phyloP scores from a whole-genome alignment of 352 stramenopile species.

The Globisporangium polare region DNA sequence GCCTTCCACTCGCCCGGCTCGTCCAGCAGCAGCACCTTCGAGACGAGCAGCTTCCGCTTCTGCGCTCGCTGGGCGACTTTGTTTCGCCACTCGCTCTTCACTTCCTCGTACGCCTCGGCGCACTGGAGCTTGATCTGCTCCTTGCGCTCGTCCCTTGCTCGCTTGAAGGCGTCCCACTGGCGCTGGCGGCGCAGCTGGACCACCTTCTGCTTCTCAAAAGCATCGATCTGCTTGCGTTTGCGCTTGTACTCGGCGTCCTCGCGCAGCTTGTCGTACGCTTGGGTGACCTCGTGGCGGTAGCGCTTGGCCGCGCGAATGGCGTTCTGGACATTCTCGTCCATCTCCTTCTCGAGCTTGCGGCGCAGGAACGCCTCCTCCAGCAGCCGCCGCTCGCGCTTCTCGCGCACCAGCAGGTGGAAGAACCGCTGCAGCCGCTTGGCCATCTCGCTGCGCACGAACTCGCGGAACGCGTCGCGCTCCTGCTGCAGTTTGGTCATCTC shows the following conservation, averaged over 20 bases:
- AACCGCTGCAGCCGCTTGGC: constrained; percentile 42
- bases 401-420: constrained; percentile 28
- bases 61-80: constrained; percentile 27
- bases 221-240: constrained; percentile 46
- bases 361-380: constrained; percentile 24
- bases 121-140: constrained; percentile 40
- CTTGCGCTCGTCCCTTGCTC: constrained; percentile 26
- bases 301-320: constrained; percentile 25
- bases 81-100: constrained; percentile 43
- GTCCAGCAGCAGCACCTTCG: constrained; percentile 50
- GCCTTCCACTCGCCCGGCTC: constrained; percentile 47
- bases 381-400: constrained; percentile 16
- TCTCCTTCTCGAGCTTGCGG: constrained; percentile 36
- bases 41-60: constrained; percentile 27
- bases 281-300: constrained; percentile 40
- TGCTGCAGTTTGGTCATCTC: constrained; percentile 53
- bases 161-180: constrained; percentile 58
- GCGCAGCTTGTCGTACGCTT: constrained; percentile 48
- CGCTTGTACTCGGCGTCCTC: constrained; percentile 41
- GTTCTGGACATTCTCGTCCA: constrained; percentile 33
- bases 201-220: constrained; percentile 58
- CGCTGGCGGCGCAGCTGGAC: constrained; percentile 45
- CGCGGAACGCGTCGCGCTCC: constrained; percentile 48
- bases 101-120: constrained; percentile 26
- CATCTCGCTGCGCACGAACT: constrained; percentile 33